Conservation (phyloP, 192 early-diverging fungal species). For the Coemansia sp. region DNA sequence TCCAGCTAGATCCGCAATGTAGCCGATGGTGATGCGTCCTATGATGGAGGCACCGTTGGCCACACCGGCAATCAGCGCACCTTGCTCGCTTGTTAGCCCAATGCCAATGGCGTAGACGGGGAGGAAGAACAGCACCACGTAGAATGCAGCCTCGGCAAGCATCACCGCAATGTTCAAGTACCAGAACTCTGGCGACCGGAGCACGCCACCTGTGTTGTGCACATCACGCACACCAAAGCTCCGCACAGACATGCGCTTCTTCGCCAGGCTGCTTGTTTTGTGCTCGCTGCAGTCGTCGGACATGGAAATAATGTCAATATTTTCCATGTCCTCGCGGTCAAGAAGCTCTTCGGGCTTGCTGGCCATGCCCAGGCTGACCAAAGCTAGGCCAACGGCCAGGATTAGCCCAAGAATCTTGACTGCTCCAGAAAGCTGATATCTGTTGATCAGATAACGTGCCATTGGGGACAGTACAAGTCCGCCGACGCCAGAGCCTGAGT, state of each 20-base stretch:
- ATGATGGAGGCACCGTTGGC: constrained; percentile 65
- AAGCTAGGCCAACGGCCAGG: constrained; percentile 32
- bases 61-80: constrained; percentile 63
- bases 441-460: constrained; percentile 49
- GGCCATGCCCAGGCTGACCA: constrained; percentile 50
- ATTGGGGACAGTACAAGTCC: constrained; percentile 49
- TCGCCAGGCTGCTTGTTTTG: constrained; percentile 38
- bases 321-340: constrained; percentile 48
- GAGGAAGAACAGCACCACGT: constrained; percentile 48
- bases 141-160: constrained; percentile 54
- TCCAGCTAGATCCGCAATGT: constrained; percentile 60
- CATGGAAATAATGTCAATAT: constrained; percentile 29
- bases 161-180: constrained; percentile 54
- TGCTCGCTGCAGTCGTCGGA: constrained; percentile 36
- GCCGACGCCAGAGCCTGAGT: constrained; percentile 52
- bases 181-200: constrained; percentile 54
- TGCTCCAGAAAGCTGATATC: constrained; percentile 33
- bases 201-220: constrained; percentile 45
- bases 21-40: constrained; percentile 65
- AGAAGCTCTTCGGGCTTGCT: constrained; percentile 53
- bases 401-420: constrained; percentile 47
- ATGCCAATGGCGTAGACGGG: constrained; percentile 59
- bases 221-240: constrained; percentile 56
- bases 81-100: constrained; percentile 59
- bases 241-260: constrained; percentile 55